Evolutionary conservation across 1,139 yeast genomes (phyloP).

Genomic region (Saccharomyces hybrid): DNA sequence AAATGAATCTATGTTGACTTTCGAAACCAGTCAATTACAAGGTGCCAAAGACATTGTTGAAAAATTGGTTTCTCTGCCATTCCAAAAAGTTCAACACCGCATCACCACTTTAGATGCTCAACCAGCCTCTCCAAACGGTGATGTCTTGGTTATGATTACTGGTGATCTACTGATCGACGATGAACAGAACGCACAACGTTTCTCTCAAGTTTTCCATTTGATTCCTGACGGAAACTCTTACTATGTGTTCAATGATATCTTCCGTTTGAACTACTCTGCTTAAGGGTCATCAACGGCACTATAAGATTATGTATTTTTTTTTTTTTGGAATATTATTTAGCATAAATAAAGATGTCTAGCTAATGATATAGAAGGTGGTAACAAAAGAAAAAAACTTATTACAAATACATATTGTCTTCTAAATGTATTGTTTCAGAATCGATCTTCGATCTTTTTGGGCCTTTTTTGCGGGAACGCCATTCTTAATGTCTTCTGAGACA

Average conservation of each 20-base stretch:
- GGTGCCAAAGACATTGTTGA: conserved; percentile 91
- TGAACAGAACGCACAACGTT: conserved; percentile 89
- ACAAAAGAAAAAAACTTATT: neutral
- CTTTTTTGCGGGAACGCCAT: conserved; percentile 57
- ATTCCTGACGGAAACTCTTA: conserved; percentile 87
- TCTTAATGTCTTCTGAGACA: conserved; percentile 62
- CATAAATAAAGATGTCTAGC: neutral
- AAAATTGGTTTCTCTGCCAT: conserved; percentile 79
- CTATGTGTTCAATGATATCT: conserved; percentile 92
- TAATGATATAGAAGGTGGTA: neutral
- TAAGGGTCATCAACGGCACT: conserved; percentile 10
- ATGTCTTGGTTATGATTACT: conserved; percentile 94
- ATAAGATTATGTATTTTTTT: neutral
- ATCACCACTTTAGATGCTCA: conserved; percentile 95
- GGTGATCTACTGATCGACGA: conserved; percentile 89
- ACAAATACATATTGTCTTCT: neutral
- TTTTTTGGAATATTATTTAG: neutral
- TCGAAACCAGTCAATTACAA: conserved; percentile 88
- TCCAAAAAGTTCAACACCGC: conserved; percentile 86
- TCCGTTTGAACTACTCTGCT: conserved; percentile 74
- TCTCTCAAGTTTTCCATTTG: conserved; percentile 94
- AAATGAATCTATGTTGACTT: conserved; percentile 94
- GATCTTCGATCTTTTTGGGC: conserved; percentile 51
- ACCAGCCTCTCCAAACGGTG: conserved; percentile 92
- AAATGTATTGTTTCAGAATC: conserved; percentile 24